Evolutionary conservation across 768 basidiomycete genomes (phyloP), one percentile per base, ranked within the genome.

Genomic region (Goffeauzyma gilvescens): DNA sequence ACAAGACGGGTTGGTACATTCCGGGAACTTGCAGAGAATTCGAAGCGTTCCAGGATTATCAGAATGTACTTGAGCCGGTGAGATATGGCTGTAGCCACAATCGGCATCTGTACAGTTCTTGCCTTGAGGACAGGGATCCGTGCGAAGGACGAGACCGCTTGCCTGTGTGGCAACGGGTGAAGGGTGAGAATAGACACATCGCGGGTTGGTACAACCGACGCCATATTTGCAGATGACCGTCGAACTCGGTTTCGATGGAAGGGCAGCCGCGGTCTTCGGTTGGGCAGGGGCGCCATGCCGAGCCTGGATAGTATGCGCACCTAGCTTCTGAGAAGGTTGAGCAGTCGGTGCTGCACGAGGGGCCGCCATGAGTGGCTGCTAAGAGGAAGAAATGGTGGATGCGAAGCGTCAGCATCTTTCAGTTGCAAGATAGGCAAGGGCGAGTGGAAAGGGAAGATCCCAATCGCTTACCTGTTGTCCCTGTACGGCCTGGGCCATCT

Each of bases 141-240:
- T 86, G 54, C 82, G 90, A 43, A 98, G 69, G 1, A 96, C 93
- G 49, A 98, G 73, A 7, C 89, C 93, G 54, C 81, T 87, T 66
- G 90, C 86, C 24, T 80, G 71, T 14, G 90, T 93, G 5, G 93
- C 89, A 3, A 87, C 84, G n/a, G 93, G 93, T 7, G 82, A 86
- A 4, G 93, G 89, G 62, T 98, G 93, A 7, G 85, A 84, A 63
- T 76, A 96, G 14, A 80, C 72, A 63, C 93, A 98, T 34, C 78
- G 70, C 0, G 80, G 70, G 61, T 95, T 90, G 37, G 79, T 80
- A 65, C 93, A 98, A 52, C 87, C 90, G 18, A 79, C 70, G 9
- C 73, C 76, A 51, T 81, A 96, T 66, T 93, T 93, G 75, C 93
- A 98, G 17, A 98, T 70, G 1, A 58, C 58, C 15, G 58, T 55